These are phyloP conservation scores for Apocynum venetum DNA, from an alignment of 257 asterid species.

Conservation along the genomic window DNA sequence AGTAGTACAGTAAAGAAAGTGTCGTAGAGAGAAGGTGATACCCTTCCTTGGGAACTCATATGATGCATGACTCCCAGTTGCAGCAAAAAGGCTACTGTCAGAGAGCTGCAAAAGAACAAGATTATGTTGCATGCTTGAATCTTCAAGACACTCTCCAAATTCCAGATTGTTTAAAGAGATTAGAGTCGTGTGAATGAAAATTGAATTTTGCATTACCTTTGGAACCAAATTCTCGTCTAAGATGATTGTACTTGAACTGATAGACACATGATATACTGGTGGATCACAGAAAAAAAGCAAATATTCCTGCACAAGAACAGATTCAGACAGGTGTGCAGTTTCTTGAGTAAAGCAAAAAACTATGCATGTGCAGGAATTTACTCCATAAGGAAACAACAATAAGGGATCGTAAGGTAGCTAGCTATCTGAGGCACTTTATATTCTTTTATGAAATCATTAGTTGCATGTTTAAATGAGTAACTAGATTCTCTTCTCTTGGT, in stretches of 20 bases:
- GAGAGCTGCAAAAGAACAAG: constrained; percentile 49
- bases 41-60: constrained; percentile 49
- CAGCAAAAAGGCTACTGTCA: constrained; percentile 46
- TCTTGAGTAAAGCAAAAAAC: background rate
- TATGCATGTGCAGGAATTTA: background rate
- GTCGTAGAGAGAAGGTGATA: constrained; percentile 13
- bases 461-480: background rate
- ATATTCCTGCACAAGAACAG: constrained; percentile 59
- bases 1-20: background rate
- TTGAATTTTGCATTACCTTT: constrained; percentile 36
- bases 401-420: background rate
- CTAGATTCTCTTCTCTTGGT: background rate
- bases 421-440: background rate
- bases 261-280: constrained; percentile 55
- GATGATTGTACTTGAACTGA: constrained; percentile 77
- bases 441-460: background rate
- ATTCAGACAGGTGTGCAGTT: background rate
- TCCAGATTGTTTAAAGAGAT: background rate
- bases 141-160: background rate
- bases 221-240: constrained; percentile 80
- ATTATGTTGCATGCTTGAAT: background rate
- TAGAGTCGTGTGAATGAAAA: background rate
- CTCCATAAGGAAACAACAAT: background rate
- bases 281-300: constrained; percentile 92
- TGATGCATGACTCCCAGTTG: constrained; percentile 22